Base-by-base conservation (phyloP, 106 monocot species). In the Narthecium ossifragum region DNA sequence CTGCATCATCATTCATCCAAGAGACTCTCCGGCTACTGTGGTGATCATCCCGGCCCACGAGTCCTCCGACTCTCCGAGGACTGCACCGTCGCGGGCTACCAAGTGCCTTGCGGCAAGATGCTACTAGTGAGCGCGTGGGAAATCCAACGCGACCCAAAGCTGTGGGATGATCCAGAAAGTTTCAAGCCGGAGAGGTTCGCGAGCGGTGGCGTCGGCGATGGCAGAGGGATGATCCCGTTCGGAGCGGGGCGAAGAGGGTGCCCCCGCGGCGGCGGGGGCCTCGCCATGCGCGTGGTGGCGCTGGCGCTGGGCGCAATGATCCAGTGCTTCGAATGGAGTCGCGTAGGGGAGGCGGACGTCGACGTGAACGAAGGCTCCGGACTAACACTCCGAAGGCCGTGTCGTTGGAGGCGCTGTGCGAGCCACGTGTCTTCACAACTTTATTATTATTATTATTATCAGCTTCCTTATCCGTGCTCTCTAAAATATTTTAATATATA, bases 291-390 rank as follows among this genome's bases (percentile, higher is more conserved):
- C 22, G 57, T 58, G 46, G 51, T 76, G 2, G 65, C 61, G 24
- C 50, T 79, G 63, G 65, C 48, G 7, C 28, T 79, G 8, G 88
- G 68, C 8, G 39, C 70, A 2, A 0, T 88, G 73, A 60, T 83
- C 8, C 88, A 83, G 17, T 71, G 88, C 30, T 87, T 87, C 15
- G 75, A 82, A n/a, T 87, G 78, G 82, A 71, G 63, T 31, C 76
- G 73, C 1, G 34, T 74, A 0, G 76, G 67, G 0, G 39, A 32
- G 5, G 43, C 66, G 6, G 60, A 73, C 10, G 88, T 77, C 25
- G 84, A 84, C 60, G 68, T 84, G 79, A 60, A 21, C 0, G 83
- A 84, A 60, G 67, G 71, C 0, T 0, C 38, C 5, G 78, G 83
- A 1, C 47, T 0, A 64, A 70, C 10, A 43, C 68, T 53, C 74